A percentile compares a stretch with the other conserved stretches of the same genome.
phyloP scores from a whole-genome alignment of 106 monocot genomes.

The Dendrobium huoshanense region DNA sequence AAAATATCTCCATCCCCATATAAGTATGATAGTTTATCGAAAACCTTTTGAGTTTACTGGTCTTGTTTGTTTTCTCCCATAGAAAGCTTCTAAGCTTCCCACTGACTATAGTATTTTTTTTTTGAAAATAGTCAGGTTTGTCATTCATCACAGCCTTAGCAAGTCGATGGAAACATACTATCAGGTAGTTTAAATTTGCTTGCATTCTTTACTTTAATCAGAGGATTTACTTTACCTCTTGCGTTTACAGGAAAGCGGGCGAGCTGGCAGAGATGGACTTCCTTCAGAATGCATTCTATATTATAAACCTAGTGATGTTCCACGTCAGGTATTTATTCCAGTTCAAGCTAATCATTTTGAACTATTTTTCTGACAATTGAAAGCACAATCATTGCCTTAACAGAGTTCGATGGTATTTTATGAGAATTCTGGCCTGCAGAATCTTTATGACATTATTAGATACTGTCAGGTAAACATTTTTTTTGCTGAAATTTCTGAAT shows the following conservation, averaged over 20 bases:
- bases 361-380: conserved; percentile 5
- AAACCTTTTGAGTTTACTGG: neutral
- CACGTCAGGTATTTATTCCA: conserved; percentile 55
- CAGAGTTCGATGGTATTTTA: conserved; percentile 99
- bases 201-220: neutral
- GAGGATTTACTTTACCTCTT: conserved; percentile 12
- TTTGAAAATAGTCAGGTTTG: conserved; percentile 78
- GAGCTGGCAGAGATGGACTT: conserved; percentile 98
- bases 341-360: neutral
- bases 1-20: neutral
- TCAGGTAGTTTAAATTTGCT: conserved; percentile 48
- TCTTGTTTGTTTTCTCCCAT: neutral
- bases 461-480: conserved; percentile 81
- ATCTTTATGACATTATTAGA: conserved; percentile 91
- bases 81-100: conserved; percentile 1
- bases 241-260: conserved; percentile 82
- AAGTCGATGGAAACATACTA: conserved; percentile 99
- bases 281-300: conserved; percentile 96
- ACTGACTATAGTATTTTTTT: conserved; percentile 13
- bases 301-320: conserved; percentile 83
- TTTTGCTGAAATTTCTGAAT: neutral
- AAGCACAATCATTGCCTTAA: conserved; percentile 1
- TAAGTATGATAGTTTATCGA: neutral
- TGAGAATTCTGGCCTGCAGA: conserved; percentile 95
- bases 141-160: conserved; percentile 99